Evolutionary conservation across 23 red algal species (phyloP).

Genomic region (Gracilaria gracilis): DNA sequence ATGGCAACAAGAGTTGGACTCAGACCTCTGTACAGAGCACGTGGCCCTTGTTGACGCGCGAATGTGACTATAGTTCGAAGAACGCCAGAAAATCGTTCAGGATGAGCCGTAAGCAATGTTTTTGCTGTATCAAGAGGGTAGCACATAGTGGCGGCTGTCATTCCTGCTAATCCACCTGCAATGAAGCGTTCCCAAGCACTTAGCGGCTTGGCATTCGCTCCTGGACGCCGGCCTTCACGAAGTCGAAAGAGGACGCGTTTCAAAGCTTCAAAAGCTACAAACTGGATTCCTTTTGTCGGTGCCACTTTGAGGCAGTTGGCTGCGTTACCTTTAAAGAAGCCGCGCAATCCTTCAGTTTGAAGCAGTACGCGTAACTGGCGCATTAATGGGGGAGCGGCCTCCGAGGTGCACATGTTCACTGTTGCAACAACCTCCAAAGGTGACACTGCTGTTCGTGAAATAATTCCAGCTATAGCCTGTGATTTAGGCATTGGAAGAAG

Average conservation of each 20-base stretch:
- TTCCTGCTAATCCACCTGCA: conserved; percentile 88
- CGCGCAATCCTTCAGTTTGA: conserved; percentile 82
- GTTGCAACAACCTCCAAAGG: conserved; percentile 95
- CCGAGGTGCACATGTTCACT: conserved; percentile 87
- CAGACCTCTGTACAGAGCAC: conserved; percentile 87
- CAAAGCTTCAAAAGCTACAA: conserved; percentile 88
- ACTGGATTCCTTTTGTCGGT: conserved; percentile 95
- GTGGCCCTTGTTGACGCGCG: conserved; percentile 58
- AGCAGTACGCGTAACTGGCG: conserved; percentile 77
- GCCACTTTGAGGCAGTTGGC: conserved; percentile 97
- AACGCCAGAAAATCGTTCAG: conserved; percentile 78
- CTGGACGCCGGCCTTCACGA: conserved; percentile 5
- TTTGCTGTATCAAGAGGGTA: conserved; percentile 94
- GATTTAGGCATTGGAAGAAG: not conserved
- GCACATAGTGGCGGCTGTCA: conserved; percentile 83
- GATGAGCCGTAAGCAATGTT: conserved; percentile 92
- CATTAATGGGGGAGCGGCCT: conserved; percentile 55
- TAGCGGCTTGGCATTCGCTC: conserved; percentile 41
- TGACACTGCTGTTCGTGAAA: conserved; percentile 89
- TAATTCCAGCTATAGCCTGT: conserved; percentile 89
- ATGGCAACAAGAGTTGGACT: conserved; percentile 93
- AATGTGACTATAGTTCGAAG: conserved; percentile 59
- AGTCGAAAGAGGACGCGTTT: conserved; percentile 68
- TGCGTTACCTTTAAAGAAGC: conserved; percentile 92
- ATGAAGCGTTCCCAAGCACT: conserved; percentile 79